Evolutionary conservation across 768 basidiomycete genomes (phyloP), one percentile per base, ranked within the genome.

Genomic region (Gyrodon lividus): DNA sequence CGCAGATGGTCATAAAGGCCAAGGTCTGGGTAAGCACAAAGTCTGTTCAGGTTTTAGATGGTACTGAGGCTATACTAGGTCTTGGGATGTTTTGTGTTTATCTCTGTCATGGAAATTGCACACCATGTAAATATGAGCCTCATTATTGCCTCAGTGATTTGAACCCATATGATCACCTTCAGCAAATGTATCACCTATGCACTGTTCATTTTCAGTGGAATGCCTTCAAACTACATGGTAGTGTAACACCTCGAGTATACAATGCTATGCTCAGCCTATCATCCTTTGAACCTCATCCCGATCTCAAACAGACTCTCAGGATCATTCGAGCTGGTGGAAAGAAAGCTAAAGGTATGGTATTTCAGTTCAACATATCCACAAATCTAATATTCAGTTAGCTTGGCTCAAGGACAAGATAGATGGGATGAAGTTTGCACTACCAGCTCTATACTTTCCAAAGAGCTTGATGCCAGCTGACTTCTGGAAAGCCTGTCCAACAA

Each of bases 321-420:
- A 16, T 49, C 5, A 66, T 68, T 23, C 34, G 59, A 8, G 38
- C 12, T 2, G 65, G 64, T 8, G 60, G 64, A 2, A 44, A 37
- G 39, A 60, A 61, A 43, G 65, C 62, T 5, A 35, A 40, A 38
- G 59, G 67, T 67, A 38, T 6, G 49, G 23, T 40, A 19, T 40
- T 19, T 40, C 42, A 13, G 12, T 30, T 26, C 13, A 22, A n/a
- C 24, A 33, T 37, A 35, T 14, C 42, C 41, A 26, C 30, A 20
- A 24, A 9, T 20, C 12, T 31, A 17, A 43, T 38, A 39, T 20
- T 22, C 26, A 53, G 28, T 31, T 28, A 69, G 67, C 59, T 10
- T 67, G 66, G 67, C 51, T 67, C 6, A 61, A 63, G 14, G 64
- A 69, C 44, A 67, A 69, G 44, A 34, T 23, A 14, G 28, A 31